phyloP scores from a whole-genome alignment of 805 yeast genomes.

The Alloascoidea africana region DNA sequence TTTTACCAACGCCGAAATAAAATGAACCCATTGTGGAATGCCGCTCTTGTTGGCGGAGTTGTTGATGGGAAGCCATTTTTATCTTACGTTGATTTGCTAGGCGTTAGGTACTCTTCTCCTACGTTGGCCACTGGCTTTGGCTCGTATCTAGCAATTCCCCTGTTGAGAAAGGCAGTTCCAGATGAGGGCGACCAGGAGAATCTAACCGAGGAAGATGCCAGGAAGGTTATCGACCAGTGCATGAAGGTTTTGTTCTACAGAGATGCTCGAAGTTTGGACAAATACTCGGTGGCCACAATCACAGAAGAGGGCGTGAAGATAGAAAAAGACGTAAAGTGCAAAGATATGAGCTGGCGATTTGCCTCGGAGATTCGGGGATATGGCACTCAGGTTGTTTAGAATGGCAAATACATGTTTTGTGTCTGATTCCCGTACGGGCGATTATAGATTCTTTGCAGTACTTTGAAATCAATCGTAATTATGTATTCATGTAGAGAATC shows the following conservation, averaged over 20 bases:
- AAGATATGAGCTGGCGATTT: slow-evolving; percentile 77
- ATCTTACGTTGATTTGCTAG: slow-evolving; percentile 79
- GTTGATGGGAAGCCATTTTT: slow-evolving; percentile 57
- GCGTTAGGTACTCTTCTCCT: slow-evolving; percentile 81
- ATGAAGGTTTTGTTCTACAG: slow-evolving; percentile 93
- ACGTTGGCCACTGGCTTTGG: slow-evolving; percentile 95
- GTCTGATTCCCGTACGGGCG: too few relatives aligned
- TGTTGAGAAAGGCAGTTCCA: slow-evolving; percentile 74
- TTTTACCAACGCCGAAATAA: slow-evolving; percentile 81
- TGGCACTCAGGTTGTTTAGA: slow-evolving; percentile 48
- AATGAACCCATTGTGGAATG: slow-evolving; percentile 95
- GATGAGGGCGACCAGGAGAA: slow-evolving; percentile 60
- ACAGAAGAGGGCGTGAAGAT: slow-evolving; percentile 46
- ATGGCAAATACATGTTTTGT: slow-evolving; percentile 5
- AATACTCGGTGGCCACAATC: slow-evolving; percentile 66
- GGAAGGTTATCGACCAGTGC: slow-evolving; percentile 60
- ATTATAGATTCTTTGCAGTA: too few relatives aligned
- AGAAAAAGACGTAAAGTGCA: slow-evolving; percentile 52
- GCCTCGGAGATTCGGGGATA: slow-evolving; percentile 84
- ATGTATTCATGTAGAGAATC: too few relatives aligned
- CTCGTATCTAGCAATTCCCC: slow-evolving; percentile 83
- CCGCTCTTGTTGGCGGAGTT: slow-evolving; percentile 81
- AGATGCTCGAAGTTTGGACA: slow-evolving; percentile 88
- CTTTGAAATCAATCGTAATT: too few relatives aligned
- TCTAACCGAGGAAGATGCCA: slow-evolving; percentile 61